phyloP scores from a whole-genome alignment of 1,284 basidiomycete genomes.

The Thecaphora thlaspeos region DNA sequence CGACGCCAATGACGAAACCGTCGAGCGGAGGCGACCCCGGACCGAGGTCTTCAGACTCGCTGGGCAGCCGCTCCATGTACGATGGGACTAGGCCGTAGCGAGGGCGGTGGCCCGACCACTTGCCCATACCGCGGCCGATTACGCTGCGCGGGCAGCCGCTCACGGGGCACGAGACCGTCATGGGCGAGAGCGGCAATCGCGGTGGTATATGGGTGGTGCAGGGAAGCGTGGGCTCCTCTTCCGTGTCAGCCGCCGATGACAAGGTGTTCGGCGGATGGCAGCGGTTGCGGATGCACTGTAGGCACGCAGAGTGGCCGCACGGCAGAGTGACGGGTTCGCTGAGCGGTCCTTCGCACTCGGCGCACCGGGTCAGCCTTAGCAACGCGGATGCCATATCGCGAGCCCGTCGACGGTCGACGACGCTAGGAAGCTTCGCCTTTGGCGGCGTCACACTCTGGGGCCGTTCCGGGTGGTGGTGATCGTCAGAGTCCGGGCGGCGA shows the following conservation, averaged over 20 bases:
- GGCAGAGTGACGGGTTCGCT: constrained; percentile 45
- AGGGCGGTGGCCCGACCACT: constrained; percentile 42
- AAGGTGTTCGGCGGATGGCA: no score
- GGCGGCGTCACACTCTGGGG: no score
- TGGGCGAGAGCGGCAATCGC: constrained; percentile 40
- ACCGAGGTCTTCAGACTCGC: constrained; percentile 16
- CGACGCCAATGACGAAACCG: constrained; percentile 46
- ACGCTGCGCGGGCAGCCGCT: constrained; percentile 39
- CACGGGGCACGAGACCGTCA: constrained; percentile 42
- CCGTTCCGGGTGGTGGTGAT: no score
- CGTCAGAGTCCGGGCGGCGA: no score
- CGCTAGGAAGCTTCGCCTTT: constrained; percentile 10
- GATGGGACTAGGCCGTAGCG: constrained; percentile 33
- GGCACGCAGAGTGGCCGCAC: constrained; percentile 47
- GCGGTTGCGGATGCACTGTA: constrained; percentile 28
- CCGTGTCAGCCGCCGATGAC: constrained; percentile 1
- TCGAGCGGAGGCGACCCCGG: constrained; percentile 41
- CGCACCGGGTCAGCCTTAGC: constrained; percentile 28
- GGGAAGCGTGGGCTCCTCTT: constrained; percentile 17
- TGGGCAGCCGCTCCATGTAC: constrained; percentile 22
- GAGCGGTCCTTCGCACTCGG: constrained; percentile 29
- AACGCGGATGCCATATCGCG: constrained; percentile 30
- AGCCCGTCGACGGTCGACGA: constrained; percentile 26
- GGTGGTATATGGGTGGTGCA: constrained; percentile 38
- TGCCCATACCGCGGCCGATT: constrained; percentile 46